Evolutionary conservation across 768 basidiomycete genomes (phyloP).

Genomic region (Russula vinacea): DNA sequence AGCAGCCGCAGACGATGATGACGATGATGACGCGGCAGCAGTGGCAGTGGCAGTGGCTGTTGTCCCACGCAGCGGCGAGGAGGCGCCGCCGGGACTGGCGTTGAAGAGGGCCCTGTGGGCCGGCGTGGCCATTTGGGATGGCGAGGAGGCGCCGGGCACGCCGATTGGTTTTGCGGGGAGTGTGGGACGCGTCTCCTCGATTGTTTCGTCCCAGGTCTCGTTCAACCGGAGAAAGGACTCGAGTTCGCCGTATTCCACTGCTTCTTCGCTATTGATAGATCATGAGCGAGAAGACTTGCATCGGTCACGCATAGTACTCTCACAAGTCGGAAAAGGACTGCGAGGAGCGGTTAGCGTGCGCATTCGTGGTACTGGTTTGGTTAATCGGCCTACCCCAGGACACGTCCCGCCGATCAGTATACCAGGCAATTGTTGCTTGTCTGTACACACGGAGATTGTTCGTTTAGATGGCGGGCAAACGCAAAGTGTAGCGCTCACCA

Average conservation of each 20-base stretch:
- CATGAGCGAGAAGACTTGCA: conserved; percentile 19
- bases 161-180: conserved; percentile 63
- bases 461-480: not conserved
- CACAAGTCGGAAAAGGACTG: conserved; percentile 77
- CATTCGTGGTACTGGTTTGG: not conserved
- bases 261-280: conserved; percentile 59
- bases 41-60: not conserved
- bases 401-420: conserved; percentile 75
- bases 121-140: conserved; percentile 73
- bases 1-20: not conserved
- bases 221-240: conserved; percentile 67
- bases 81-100: conserved; percentile 30
- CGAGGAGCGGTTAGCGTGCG: conserved; percentile 10
- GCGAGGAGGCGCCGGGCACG: conserved; percentile 73
- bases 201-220: conserved; percentile 58
- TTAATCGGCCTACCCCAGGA: conserved; percentile 54
- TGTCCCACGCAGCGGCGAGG: conserved; percentile 33
- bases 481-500: conserved; percentile 41
- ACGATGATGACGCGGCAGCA: not conserved
- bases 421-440: conserved; percentile 81
- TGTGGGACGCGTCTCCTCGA: conserved; percentile 59
- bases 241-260: conserved; percentile 75
- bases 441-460: conserved; percentile 39
- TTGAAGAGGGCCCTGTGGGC: conserved; percentile 61
- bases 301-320: conserved; percentile 32